Percentiles rank a stretch among this genome's conserved stretches.
Conservation (phyloP, 2,329 filamentous ascomycete genomes). For the Botrytis fragariae region DNA sequence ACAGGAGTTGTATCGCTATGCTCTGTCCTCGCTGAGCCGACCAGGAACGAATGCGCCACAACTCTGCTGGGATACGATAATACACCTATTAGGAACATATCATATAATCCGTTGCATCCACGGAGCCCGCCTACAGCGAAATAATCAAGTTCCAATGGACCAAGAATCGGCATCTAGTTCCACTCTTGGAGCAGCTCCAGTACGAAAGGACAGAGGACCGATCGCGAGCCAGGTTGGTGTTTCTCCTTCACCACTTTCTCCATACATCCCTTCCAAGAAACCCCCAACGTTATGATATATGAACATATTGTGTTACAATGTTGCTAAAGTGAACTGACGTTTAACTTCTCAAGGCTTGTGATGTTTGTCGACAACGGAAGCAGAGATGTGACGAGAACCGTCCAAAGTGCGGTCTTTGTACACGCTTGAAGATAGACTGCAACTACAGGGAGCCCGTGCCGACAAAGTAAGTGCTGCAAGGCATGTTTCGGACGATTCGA, state of each 20-base stretch:
- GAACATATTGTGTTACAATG: background rate
- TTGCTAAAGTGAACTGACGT: background rate
- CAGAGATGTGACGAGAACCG: constrained; percentile 63
- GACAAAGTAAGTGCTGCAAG: constrained; percentile 54
- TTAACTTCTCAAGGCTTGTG: constrained; percentile 48
- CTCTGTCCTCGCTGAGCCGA: background rate
- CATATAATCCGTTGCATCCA: background rate
- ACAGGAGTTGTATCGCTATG: background rate
- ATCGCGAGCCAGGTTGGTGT: constrained; percentile 11
- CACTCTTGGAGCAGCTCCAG: background rate
- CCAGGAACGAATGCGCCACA: background rate
- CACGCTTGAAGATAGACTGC: constrained; percentile 56
- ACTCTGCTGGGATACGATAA: background rate
- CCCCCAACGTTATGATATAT: background rate
- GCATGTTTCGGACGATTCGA: background rate
- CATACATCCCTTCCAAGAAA: background rate
- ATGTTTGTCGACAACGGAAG: constrained; percentile 59
- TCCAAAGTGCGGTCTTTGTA: constrained; percentile 60
- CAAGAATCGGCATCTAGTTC: background rate
- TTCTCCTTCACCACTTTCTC: background rate
- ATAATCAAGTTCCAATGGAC: background rate
- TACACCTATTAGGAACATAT: background rate
- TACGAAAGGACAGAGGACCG: constrained; percentile 11
- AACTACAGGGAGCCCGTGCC: constrained; percentile 59
- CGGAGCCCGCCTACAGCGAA: background rate